Evolutionary conservation across 2,329 filamentous ascomycete genomes (phyloP), one percentile per base, ranked within the genome.

Genomic region (Calonectria fujianensis): DNA sequence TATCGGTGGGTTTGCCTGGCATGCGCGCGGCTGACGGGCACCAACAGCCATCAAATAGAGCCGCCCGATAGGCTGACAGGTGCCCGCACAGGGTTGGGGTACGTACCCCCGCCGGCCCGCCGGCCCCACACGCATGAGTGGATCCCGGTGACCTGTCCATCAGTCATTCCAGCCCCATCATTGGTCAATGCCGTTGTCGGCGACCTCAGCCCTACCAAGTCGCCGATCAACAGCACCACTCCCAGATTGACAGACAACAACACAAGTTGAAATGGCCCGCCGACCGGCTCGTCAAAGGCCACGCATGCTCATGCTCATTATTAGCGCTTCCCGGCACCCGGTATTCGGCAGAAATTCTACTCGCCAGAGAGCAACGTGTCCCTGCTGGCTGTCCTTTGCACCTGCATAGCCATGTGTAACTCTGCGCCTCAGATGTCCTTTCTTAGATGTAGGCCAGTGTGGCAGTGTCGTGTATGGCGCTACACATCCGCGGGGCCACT

Each of bases 21-120:
- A 59, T 31, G 13, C 16, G n/a, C 6, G 11, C 32, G 35, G 35
- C 35, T 54, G 24, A 32, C 51, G 27, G 27, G 9, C 20, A 16
- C 61, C 41, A 50, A 50, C 24, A 63, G 64, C 52, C n/a, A 59
- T 39, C 32, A 32, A 31, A 39, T 32, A 41, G n/a, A 16, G 57
- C 16, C 52, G 24, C 52, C 18, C 37, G 29, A 48, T 59, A 24
- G n/a, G 24, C 27, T 41, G 9, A 64, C 14, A 35, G 31, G 54
- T 52, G 20, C 27, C 70, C 54, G 67, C 5, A 27, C 24, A 16
- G 10, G 39, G 18, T 32, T 10, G 18, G n/a, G 31, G 41, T 59
- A 70, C 69, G 59, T 70, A 65, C 67, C 69, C 16, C 69, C 69
- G 69, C 54, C 48, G 59, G 69, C 57, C 59, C 57, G 69, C 37